A percentile compares a stretch with the other conserved stretches of the same genome.
phyloP scores from a whole-genome alignment of 495 filamentous ascomycete species.

The Pseudoneurospora amorphoporcata region DNA sequence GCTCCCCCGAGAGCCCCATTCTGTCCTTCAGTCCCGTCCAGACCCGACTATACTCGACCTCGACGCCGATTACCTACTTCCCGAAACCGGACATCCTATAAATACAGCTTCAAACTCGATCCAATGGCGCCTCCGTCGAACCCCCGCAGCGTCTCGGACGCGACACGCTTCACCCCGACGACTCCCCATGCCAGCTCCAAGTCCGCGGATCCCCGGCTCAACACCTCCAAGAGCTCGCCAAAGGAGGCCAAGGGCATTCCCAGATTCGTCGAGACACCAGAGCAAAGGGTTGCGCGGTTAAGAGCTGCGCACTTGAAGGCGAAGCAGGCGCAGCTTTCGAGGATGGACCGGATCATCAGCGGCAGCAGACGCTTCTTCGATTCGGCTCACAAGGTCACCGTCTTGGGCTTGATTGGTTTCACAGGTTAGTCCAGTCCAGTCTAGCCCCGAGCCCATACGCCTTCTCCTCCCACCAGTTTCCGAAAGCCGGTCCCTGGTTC shows the following conservation, averaged over 20 bases:
- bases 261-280: conserved; percentile 58
- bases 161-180: conserved; percentile 91
- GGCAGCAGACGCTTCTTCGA: conserved; percentile 68
- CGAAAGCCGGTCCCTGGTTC: not conserved
- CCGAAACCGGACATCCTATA: not conserved
- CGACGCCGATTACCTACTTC: not conserved
- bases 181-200: conserved; percentile 78
- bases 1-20: not conserved
- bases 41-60: not conserved
- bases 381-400: conserved; percentile 67
- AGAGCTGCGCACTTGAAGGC: conserved; percentile 68
- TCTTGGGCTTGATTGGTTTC: conserved; percentile 62
- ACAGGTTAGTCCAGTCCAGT: conserved; percentile 51
- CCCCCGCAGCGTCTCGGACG: conserved; percentile 83
- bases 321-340: conserved; percentile 51
- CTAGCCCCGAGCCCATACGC: not conserved
- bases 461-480: not conserved
- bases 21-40: not conserved
- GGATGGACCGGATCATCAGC: conserved; percentile 59
- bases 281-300: conserved; percentile 79
- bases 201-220: conserved; percentile 44
- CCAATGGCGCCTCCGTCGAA: conserved; percentile 32
- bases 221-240: conserved; percentile 46
- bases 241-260: conserved; percentile 9
- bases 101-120: not conserved